Conservation (phyloP, 106 monocot species). For the Dendrobium officinale region DNA sequence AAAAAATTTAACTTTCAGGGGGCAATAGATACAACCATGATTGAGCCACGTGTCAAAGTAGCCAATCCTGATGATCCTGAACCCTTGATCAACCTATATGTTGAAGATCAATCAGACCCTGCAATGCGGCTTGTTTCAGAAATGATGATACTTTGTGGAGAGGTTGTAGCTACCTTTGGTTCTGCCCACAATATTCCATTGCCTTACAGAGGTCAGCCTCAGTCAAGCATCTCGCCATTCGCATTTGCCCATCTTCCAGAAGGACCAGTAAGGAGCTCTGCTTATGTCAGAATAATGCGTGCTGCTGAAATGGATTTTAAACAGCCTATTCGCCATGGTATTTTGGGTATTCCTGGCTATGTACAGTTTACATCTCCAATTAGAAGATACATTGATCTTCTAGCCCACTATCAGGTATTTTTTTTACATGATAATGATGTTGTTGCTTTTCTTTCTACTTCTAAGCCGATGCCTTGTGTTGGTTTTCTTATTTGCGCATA, state of each 20-base stretch:
- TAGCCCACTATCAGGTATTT: conserved; percentile 92
- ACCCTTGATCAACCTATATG: conserved; percentile 71
- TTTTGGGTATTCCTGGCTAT: conserved; percentile 90
- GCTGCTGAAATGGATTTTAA: conserved; percentile 84
- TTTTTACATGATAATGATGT: neutral
- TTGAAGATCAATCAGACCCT: conserved; percentile 66
- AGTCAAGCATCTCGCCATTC: conserved; percentile 63
- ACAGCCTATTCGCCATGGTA: conserved; percentile 66
- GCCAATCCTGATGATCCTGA: conserved; percentile 74
- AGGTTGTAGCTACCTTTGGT: conserved; percentile 87
- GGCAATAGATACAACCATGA: conserved; percentile 69
- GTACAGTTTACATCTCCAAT: conserved; percentile 97
- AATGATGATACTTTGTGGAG: conserved; percentile 98
- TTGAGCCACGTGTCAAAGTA: conserved; percentile 81
- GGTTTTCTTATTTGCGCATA: no score
- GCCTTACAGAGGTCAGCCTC: conserved; percentile 93
- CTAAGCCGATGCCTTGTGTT: neutral
- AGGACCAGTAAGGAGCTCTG: conserved; percentile 83
- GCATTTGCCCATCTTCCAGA: conserved; percentile 87
- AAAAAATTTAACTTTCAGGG: conserved; percentile 40
- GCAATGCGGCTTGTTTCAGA: conserved; percentile 91
- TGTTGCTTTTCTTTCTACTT: neutral
- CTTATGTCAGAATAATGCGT: conserved; percentile 79
- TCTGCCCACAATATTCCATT: conserved; percentile 75
- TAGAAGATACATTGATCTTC: conserved; percentile 79